Evolutionary conservation across 192 early-diverging fungal genomes (phyloP).

Genomic region (Coemansia sp.): DNA sequence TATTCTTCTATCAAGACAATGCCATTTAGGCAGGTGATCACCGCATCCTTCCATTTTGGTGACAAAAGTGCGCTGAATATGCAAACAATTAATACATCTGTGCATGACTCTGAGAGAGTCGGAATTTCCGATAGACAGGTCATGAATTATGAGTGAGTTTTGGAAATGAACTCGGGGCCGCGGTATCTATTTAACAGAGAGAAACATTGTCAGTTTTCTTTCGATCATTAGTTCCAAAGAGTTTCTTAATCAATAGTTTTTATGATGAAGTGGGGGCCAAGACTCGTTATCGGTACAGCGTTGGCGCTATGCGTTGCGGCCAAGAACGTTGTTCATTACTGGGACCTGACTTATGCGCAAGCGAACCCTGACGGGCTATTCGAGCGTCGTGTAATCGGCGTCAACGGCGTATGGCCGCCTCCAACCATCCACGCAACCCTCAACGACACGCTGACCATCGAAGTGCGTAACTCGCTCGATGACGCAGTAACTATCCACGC

Average conservation of each 20-base stretch:
- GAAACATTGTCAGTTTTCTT: no score
- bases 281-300: not conserved
- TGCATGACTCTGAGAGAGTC: no score
- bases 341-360: conserved; percentile 66
- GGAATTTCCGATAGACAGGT: no score
- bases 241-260: not conserved
- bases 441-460: conserved; percentile 47
- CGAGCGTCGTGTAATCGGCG: conserved; percentile 67
- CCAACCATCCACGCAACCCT: conserved; percentile 36
- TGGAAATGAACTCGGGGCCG: no score
- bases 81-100: no score
- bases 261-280: not conserved
- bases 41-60: no score
- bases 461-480: conserved; percentile 60
- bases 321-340: conserved; percentile 64
- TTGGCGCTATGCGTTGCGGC: conserved; percentile 15
- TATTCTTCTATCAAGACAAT: no score
- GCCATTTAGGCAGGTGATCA: no score
- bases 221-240: no score
- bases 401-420: conserved; percentile 67
- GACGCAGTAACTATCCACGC: conserved; percentile 66
- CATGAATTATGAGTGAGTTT: no score
- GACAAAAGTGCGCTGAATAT: no score
- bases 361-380: conserved; percentile 68
- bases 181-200: no score